phyloP scores from a whole-genome alignment of 176 grass and related monocot species.

The Areca catechu region DNA sequence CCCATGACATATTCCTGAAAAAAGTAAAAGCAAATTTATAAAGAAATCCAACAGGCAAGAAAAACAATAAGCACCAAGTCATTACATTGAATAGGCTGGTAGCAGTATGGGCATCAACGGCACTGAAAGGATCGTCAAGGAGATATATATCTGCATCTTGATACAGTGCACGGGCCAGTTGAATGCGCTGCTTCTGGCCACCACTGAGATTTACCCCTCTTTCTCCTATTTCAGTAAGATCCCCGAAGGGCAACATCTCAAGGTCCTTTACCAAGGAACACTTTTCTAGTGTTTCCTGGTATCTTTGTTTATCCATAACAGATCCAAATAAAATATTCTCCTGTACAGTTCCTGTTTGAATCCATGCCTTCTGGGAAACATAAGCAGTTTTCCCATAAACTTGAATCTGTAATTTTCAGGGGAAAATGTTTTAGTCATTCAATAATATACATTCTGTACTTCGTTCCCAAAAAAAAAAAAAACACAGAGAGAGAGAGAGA shows the following conservation, averaged over 20 bases:
- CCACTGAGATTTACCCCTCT: slow-evolving; percentile 90
- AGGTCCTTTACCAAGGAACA: slow-evolving; percentile 80
- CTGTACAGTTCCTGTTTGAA: slow-evolving; percentile 77
- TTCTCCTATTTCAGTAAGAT: slow-evolving; percentile 80
- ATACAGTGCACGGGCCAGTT: slow-evolving; percentile 86
- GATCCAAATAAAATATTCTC: slow-evolving; percentile 92
- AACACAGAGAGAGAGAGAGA: neutral
- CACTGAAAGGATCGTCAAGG: slow-evolving; percentile 95
- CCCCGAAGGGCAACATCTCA: slow-evolving; percentile 64
- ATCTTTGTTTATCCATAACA: slow-evolving; percentile 53
- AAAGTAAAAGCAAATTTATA: neutral
- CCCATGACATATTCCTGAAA: slow-evolving; percentile 79
- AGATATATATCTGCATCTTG: slow-evolving; percentile 82
- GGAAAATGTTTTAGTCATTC: slow-evolving; percentile 10
- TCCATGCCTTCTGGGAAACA: slow-evolving; percentile 93
- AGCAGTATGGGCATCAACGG: slow-evolving; percentile 85
- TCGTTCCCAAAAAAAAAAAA: neutral
- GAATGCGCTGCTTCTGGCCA: slow-evolving; percentile 89
- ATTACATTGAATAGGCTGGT: slow-evolving; percentile 80
- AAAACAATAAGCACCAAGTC: neutral
- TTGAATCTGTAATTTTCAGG: slow-evolving; percentile 46
- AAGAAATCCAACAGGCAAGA: too few relatives aligned
- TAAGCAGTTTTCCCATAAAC: slow-evolving; percentile 67
- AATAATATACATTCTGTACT: neutral
- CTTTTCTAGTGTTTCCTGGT: slow-evolving; percentile 53